Conservation (phyloP, 192 early-diverging fungal genomes). For the Linnemannia hyalina region DNA sequence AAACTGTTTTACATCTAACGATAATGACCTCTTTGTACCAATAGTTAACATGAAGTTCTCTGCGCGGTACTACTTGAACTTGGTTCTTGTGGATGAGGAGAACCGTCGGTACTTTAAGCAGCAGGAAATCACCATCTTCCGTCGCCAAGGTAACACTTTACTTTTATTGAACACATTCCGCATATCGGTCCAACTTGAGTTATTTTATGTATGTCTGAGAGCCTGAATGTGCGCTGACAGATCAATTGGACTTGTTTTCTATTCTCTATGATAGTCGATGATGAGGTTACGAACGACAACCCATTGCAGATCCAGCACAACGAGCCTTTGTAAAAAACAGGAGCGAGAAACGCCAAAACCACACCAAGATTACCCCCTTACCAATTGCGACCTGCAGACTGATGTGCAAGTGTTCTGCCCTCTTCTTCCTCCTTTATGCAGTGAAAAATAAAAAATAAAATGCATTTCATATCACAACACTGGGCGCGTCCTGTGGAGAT, state of each 20-base stretch:
- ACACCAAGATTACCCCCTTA: neutral
- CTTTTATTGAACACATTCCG: slow-evolving; percentile 29
- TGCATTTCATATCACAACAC: neutral
- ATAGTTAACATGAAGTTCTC: slow-evolving; percentile 99
- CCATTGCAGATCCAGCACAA: neutral
- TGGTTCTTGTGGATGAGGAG: slow-evolving; percentile 98
- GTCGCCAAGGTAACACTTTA: slow-evolving; percentile 61
- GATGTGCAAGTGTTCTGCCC: neutral
- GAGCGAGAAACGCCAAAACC: too few relatives aligned
- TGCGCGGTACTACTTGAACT: slow-evolving; percentile 96
- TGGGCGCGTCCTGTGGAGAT: too few relatives aligned
- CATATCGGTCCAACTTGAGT: slow-evolving; percentile 1
- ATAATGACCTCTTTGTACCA: neutral
- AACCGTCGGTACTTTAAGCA: slow-evolving; percentile 99
- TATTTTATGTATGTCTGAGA: neutral
- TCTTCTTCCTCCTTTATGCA: neutral
- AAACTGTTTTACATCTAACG: neutral
- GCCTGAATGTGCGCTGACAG: neutral
- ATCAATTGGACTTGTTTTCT: neutral
- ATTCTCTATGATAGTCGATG: neutral
- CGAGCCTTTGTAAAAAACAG: neutral
- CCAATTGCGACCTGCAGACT: neutral
- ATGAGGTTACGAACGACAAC: neutral
- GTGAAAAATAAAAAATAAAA: neutral
- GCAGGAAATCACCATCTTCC: slow-evolving; percentile 93